phyloP scores from a whole-genome alignment of 2,329 filamentous ascomycete species.

The Trichoderma sp. region DNA sequence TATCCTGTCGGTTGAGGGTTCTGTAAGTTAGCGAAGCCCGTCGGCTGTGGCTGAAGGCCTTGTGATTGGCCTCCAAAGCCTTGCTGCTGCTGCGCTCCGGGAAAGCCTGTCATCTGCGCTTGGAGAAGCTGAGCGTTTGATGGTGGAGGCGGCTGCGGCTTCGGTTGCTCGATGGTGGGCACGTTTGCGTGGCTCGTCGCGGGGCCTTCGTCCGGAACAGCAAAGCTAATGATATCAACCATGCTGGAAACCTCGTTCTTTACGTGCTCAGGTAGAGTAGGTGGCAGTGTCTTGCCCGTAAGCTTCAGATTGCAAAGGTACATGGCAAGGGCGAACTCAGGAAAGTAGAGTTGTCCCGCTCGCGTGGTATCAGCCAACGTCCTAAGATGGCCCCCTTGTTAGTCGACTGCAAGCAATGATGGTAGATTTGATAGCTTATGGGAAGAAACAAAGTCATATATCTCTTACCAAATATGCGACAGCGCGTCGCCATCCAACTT shows the following conservation, averaged over 20 bases:
- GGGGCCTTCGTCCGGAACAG: constrained; percentile 72
- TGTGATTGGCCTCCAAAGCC: constrained; percentile 62
- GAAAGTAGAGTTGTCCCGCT: constrained; percentile 93
- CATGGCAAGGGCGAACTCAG: constrained; percentile 97
- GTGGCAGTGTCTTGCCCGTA: constrained; percentile 80
- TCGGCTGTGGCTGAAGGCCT: constrained; percentile 68
- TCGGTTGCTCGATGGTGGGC: constrained; percentile 72
- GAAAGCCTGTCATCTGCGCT: constrained; percentile 71
- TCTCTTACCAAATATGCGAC: constrained; percentile 83
- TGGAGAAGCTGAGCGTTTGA: constrained; percentile 70
- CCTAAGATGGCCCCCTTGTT: constrained; percentile 52
- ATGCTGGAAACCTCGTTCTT: constrained; percentile 98
- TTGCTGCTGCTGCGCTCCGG: constrained; percentile 55
- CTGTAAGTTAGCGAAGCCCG: constrained; percentile 68
- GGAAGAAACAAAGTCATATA: neutral
- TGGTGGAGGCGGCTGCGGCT: constrained; percentile 73
- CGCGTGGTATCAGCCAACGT: constrained; percentile 93
- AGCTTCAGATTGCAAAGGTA: constrained; percentile 95
- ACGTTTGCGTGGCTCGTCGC: constrained; percentile 61
- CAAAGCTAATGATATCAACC: constrained; percentile 99
- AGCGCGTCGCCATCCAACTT: constrained; percentile 84
- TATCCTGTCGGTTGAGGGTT: constrained; percentile 81
- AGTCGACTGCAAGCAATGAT: constrained; percentile 19
- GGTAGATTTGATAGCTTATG: neutral
- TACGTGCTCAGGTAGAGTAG: constrained; percentile 77